Conservation (phyloP, 345 rosid species). For the Eucalyptus marginata region DNA sequence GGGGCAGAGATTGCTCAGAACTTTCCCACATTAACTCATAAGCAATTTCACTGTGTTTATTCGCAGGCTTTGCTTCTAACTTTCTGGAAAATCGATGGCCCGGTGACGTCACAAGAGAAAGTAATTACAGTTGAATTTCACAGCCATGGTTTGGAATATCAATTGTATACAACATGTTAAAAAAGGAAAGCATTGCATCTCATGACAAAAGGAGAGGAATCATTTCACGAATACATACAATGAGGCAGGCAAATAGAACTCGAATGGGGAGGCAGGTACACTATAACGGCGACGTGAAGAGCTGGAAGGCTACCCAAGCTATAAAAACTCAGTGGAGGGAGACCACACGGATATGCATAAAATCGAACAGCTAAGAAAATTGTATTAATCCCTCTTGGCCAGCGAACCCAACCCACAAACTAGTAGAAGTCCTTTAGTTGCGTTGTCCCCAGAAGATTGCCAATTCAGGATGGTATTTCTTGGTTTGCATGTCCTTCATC, state of each 20-base stretch:
- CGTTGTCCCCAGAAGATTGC: slow-evolving; percentile 87
- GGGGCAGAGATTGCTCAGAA: too few species aligned
- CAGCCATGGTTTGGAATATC: too few species aligned
- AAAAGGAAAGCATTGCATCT: too few species aligned
- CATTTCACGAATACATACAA: too few species aligned
- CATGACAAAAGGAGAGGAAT: too few species aligned
- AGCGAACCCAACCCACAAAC: slow-evolving; percentile 47
- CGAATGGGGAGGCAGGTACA: slow-evolving; percentile 83
- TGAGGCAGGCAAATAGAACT: background rate
- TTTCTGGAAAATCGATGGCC: too few species aligned
- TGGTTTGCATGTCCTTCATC: slow-evolving; percentile 88
- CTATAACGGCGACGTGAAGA: slow-evolving; percentile 91
- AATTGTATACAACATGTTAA: too few species aligned
- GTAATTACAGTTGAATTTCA: too few species aligned
- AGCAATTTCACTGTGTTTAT: too few species aligned
- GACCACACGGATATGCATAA: slow-evolving; percentile 53
- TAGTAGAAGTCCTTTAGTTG: slow-evolving; percentile 46
- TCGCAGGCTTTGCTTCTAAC: too few species aligned
- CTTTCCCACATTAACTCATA: too few species aligned
- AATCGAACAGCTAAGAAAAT: slow-evolving; percentile 70
- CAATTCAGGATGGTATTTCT: slow-evolving; percentile 86
- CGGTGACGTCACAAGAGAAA: too few species aligned
- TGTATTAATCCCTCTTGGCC: slow-evolving; percentile 53
- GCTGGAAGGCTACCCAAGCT: slow-evolving; percentile 75
- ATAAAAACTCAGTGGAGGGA: slow-evolving; percentile 40